Percentiles rank a stretch among this genome's conserved stretches.
phyloP scores from a whole-genome alignment of 768 basidiomycete species.

The Leccinum fibrillosum region DNA sequence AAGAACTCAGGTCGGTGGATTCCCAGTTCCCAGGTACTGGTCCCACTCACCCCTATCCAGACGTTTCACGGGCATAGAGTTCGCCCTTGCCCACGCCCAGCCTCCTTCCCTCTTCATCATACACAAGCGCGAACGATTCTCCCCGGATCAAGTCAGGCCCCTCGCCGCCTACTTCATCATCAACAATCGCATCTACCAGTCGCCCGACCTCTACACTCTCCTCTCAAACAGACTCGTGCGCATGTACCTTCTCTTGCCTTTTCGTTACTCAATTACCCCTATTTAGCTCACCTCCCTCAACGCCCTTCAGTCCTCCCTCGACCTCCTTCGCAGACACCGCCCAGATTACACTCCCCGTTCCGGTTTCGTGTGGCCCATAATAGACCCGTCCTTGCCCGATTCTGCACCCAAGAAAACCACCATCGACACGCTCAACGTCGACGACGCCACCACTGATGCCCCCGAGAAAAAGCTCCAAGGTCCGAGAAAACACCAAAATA shows the following conservation, averaged over 20 bases:
- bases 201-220: constrained; percentile 80
- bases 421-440: constrained; percentile 25
- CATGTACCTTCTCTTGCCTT: background rate
- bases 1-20: constrained; percentile 63
- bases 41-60: constrained; percentile 35
- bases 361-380: constrained; percentile 83
- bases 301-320: constrained; percentile 73
- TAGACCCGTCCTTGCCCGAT: constrained; percentile 47
- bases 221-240: constrained; percentile 80
- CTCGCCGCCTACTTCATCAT: constrained; percentile 85
- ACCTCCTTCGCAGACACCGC: constrained; percentile 65
- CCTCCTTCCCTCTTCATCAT: constrained; percentile 85
- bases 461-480: constrained; percentile 25
- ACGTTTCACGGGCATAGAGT: constrained; percentile 86
- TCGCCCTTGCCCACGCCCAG: constrained; percentile 75
- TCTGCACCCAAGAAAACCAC: constrained; percentile 40
- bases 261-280: background rate
- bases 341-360: constrained; percentile 83
- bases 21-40: background rate
- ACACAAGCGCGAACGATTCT: constrained; percentile 82
- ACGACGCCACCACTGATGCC: constrained; percentile 19
- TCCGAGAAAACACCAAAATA: constrained; percentile 64
- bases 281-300: constrained; percentile 64
- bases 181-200: constrained; percentile 86
- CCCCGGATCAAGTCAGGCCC: constrained; percentile 78